Percentiles rank a stretch among this genome's conserved stretches.
Evolutionary conservation across 768 basidiomycete species (phyloP).

Genomic region (Serendipita sp.): DNA sequence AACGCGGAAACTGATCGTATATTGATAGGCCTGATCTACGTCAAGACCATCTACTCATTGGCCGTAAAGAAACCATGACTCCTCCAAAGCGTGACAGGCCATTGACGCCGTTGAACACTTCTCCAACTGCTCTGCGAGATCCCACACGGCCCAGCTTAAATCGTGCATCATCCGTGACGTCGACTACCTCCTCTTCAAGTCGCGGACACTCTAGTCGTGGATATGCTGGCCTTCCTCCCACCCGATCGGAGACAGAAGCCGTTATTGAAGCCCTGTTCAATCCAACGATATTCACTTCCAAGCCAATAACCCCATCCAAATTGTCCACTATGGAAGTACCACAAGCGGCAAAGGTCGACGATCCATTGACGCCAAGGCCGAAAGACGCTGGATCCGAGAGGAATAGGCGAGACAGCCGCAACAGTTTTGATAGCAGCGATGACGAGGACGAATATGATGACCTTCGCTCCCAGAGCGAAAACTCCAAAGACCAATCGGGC

Average conservation of each 20-base stretch:
- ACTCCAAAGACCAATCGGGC: background rate
- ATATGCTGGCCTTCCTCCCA: background rate
- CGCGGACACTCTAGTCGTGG: background rate
- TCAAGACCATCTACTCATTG: background rate
- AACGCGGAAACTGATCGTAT: background rate
- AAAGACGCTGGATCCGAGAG: background rate
- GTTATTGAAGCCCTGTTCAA: conserved; percentile 6
- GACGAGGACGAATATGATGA: background rate
- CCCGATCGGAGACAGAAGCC: background rate
- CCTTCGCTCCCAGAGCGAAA: background rate
- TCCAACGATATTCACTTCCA: background rate
- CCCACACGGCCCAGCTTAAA: background rate
- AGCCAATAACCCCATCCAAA: background rate
- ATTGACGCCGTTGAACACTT: background rate
- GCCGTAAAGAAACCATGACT: background rate
- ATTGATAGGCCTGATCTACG: background rate
- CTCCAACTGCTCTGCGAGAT: background rate
- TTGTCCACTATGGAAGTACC: background rate
- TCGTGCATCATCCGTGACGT: background rate
- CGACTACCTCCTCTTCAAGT: background rate
- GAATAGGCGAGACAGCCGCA: background rate
- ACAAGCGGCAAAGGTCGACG: background rate
- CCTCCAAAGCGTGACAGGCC: background rate
- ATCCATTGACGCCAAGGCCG: background rate
- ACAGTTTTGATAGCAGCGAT: background rate